Evolutionary conservation across 1,284 basidiomycete genomes (phyloP).

Genomic region (Hymenochaete sp.): DNA sequence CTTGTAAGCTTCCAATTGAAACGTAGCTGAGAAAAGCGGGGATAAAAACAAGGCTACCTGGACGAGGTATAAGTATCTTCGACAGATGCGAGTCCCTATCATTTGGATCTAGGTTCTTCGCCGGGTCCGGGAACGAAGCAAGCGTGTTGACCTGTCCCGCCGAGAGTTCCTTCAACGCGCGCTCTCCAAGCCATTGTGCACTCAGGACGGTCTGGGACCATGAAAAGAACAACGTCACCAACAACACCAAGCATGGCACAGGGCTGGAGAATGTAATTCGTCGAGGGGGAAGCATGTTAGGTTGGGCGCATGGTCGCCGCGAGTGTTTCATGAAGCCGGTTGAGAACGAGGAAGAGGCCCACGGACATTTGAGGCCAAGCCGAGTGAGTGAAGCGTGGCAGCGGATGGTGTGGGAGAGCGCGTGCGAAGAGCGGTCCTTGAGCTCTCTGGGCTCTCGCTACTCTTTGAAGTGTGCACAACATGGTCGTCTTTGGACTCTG

Average conservation of each 20-base stretch:
- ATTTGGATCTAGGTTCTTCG: constrained; percentile 54
- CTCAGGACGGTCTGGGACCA: constrained; percentile 5
- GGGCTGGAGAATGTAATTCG: too few species aligned
- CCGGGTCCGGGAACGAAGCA: constrained; percentile 48
- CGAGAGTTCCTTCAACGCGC: constrained; percentile 44
- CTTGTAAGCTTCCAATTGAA: constrained; percentile 14
- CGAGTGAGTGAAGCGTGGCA: background rate
- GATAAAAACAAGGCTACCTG: constrained; percentile 37
- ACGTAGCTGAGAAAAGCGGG: constrained; percentile 1
- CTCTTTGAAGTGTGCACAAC: constrained; percentile 9
- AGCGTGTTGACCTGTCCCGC: constrained; percentile 43
- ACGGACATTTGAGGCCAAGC: background rate
- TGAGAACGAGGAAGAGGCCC: background rate
- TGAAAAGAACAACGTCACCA: constrained; percentile 4
- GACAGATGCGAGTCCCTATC: constrained; percentile 68
- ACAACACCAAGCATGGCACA: too few species aligned
- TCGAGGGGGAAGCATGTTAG: too few species aligned
- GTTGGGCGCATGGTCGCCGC: too few species aligned
- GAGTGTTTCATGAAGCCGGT: too few species aligned
- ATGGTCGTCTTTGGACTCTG: constrained; percentile 79
- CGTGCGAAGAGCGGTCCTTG: background rate
- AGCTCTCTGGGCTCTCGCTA: background rate
- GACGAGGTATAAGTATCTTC: constrained; percentile 74
- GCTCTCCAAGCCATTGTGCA: constrained; percentile 26
- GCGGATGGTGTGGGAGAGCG: background rate